Evolutionary conservation across 1,284 basidiomycete species (phyloP).

Genomic region (Erythrobasidium hasegawianum): DNA sequence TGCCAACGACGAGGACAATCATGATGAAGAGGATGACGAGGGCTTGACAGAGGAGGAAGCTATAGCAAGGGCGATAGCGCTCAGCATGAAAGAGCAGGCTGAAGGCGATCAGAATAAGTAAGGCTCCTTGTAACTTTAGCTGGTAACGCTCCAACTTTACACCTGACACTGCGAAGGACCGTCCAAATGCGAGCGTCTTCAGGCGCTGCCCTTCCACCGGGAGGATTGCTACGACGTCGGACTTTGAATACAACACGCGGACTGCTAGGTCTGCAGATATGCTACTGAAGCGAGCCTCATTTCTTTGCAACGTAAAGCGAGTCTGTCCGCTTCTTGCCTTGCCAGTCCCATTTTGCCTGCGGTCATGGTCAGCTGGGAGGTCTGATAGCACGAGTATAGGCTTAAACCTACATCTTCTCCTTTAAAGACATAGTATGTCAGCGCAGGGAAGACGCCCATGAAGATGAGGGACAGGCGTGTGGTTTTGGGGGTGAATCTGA

Average conservation of each 20-base stretch:
- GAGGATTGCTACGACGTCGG: no score
- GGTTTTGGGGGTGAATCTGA: constrained; percentile 45
- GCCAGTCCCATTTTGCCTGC: constrained; percentile 33
- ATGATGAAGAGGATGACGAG: constrained; percentile 61
- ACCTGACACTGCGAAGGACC: no score
- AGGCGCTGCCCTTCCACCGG: no score
- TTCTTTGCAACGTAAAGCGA: constrained; percentile 1
- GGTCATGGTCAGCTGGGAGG: not conserved
- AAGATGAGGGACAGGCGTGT: constrained; percentile 39
- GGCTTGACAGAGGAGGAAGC: constrained; percentile 57
- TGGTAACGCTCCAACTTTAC: no score
- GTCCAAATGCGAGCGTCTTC: no score
- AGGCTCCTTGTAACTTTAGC: no score
- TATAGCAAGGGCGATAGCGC: constrained; percentile 61
- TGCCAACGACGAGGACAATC: constrained; percentile 47
- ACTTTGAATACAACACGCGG: no score
- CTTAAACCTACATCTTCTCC: constrained; percentile 11
- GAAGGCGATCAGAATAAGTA: constrained; percentile 37
- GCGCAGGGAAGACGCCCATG: constrained; percentile 40
- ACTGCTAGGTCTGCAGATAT: no score
- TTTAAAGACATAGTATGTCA: constrained; percentile 20
- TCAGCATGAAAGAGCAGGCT: constrained; percentile 55
- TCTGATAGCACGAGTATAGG: not conserved
- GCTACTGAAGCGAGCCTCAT: not conserved
- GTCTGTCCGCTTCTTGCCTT: constrained; percentile 34